phyloP scores from a whole-genome alignment of 208 protist genomes.

The Trichomonas tenax region DNA sequence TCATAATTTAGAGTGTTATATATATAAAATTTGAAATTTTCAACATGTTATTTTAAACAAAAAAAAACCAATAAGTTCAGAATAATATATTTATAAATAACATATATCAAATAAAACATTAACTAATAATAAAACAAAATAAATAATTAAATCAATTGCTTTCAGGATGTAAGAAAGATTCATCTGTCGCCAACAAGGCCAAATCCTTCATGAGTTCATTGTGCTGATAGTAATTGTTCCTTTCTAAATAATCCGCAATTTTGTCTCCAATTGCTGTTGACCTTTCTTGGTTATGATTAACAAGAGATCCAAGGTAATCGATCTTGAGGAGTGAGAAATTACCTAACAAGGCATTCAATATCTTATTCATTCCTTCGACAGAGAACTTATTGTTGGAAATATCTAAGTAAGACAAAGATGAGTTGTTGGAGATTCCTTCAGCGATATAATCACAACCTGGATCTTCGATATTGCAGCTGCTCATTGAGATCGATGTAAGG shows the following conservation, averaged over 20 bases:
- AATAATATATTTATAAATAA: neutral
- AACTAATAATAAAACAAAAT: neutral
- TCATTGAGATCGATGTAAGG: neutral
- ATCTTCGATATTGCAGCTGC: neutral
- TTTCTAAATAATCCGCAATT: constrained; percentile 15
- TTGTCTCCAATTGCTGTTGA: neutral
- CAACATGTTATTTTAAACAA: too few relatives aligned
- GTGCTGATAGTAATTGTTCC: constrained; percentile 18
- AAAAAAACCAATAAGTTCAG: neutral
- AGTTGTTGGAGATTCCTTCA: neutral
- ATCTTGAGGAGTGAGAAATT: neutral
- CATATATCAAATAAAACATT: neutral
- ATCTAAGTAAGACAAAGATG: neutral
- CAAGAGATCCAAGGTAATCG: neutral
- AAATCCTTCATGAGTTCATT: neutral
- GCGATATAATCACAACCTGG: neutral
- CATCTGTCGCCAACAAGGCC: neutral
- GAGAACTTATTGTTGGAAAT: neutral
- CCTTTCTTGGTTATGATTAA: neutral
- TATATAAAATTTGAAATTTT: neutral
- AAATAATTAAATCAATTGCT: too few relatives aligned
- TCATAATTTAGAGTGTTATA: neutral
- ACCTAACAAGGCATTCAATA: neutral
- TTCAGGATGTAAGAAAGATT: neutral
- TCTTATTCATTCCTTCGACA: neutral